Evolutionary conservation across 176 grass and related monocot species (phyloP), one percentile per base, ranked within the genome.

Genomic region (Puccinellia tenuiflora): DNA sequence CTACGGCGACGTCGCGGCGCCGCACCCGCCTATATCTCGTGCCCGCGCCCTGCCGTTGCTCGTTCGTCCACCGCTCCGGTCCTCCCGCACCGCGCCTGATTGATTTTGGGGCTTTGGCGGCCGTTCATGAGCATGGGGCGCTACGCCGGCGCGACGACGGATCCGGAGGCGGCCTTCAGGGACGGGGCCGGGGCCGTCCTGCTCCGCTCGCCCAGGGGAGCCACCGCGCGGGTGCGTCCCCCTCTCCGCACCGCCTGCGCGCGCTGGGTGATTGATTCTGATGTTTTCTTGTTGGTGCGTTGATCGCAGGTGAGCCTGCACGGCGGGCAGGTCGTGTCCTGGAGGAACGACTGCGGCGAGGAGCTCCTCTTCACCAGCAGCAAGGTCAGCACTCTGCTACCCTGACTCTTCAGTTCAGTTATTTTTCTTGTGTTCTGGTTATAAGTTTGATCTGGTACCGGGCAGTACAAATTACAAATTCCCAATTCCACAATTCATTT

Each of bases 321-420:
- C 85, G 96, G 96, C 71, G 96, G 90, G 5, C 96, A 98, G 79
- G 90, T 98, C 70, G 72, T 91, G 85, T 98, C 96, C 30, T 98
- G 96, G 96, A 93, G 40, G 86, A 98, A 93, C 85, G 92, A 98
- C 72, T 89, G 86, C 45, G 96, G 92, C 22, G 90, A 98, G 85
- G 96, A 98, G 57, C 88, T 93, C 39, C 88, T 98, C 67, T 98
- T 98, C 90, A 98, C 96, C 72, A 98, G 96, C 87, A 93, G 90
- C 73, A 98, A 95, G 92, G 95, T 98, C 59, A 31, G 9, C 21
- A 16, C 42, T 45, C 42, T 45, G 42, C 42, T 45, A 14, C 42
- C 1, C 42, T 12, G 42, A 20, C 24, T 15, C 3, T 15, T 60
- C 56, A 15, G 11, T 29, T 33, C 28, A 30, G 2, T 0, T 28